phyloP scores from a whole-genome alignment of 2,329 filamentous ascomycete genomes.

The Fusarium concolor region DNA sequence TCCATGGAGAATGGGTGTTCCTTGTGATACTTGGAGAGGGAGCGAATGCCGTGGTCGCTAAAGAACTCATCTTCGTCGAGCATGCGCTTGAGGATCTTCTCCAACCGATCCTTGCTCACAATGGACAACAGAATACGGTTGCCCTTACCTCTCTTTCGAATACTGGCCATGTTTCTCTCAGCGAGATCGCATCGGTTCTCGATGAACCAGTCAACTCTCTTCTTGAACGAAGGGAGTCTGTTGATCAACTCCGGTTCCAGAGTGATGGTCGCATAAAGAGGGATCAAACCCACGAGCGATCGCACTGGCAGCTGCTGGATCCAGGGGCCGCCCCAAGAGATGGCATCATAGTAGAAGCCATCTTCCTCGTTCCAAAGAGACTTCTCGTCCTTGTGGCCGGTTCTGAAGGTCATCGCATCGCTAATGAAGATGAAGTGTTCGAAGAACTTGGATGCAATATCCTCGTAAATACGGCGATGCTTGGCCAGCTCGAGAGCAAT shows the following conservation, averaged over 20 bases:
- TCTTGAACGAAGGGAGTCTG: slow-evolving; percentile 92
- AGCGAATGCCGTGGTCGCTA: slow-evolving; percentile 89
- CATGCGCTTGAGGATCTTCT: slow-evolving; percentile 91
- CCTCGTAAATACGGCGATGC: slow-evolving; percentile 93
- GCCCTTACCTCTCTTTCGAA: slow-evolving; percentile 89
- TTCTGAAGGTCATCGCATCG: slow-evolving; percentile 92
- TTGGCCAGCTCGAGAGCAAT: slow-evolving; percentile 96
- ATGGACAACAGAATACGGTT: slow-evolving; percentile 88
- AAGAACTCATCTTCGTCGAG: slow-evolving; percentile 94
- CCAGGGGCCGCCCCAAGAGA: slow-evolving; percentile 94
- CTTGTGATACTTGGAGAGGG: slow-evolving; percentile 90
- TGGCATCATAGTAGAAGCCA: slow-evolving; percentile 98
- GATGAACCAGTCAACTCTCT: slow-evolving; percentile 93
- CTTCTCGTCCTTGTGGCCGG: slow-evolving; percentile 75
- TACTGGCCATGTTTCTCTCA: slow-evolving; percentile 94
- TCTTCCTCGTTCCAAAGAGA: slow-evolving; percentile 97
- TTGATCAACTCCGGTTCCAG: slow-evolving; percentile 94
- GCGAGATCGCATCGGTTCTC: slow-evolving; percentile 87
- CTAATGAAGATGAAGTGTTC: slow-evolving; percentile 99
- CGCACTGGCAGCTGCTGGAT: slow-evolving; percentile 92
- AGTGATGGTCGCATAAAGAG: slow-evolving; percentile 90
- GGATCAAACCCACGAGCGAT: slow-evolving; percentile 93
- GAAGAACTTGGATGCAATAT: slow-evolving; percentile 98
- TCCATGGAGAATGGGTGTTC: slow-evolving; percentile 94
- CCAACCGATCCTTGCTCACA: slow-evolving; percentile 91